Base-by-base conservation (phyloP, 169 alveolate genomes). In the Plasmodium berghei region DNA sequence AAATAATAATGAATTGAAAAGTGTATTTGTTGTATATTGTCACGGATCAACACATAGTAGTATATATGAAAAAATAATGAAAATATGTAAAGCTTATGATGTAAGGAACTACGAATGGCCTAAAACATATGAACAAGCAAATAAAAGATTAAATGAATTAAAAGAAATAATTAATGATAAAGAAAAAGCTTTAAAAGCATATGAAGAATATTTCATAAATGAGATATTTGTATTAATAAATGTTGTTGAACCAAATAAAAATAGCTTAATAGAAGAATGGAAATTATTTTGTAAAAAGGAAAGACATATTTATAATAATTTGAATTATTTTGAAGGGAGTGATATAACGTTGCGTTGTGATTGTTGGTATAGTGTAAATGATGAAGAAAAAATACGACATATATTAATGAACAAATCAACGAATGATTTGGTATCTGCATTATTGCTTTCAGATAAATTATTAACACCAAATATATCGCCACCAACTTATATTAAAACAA, bases 401-500 rank as follows among this genome's bases (percentile, higher is more conserved):
- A 88, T 95, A 20, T 80, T 96, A 52, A 85, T 94, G 52, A 95
- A 94, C 14, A 96, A 95, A 63, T 93, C 93, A 61, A 72, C 92
- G 10, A 91, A 93, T 20, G 96, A 92, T 10, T 56, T 92, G 66
- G 98, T 95, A 2, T 93, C 96, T 20, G 98, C 97, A 4, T 90
- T 95, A 48, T 88, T 96, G 64, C 85, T 95, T 20, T 89, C 96
- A 5, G 97, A 94, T 80, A 93, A 93, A 74, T 91, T 91, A 58
- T 77, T 89, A 22, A 93, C 91, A 63, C 95, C 93, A 22, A 92
- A 88, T 40, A 69, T 92, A 8, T 92, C 93, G 0, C 99, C 99
- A 22, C 99, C 99, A 9, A 98, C 99, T 9, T 97, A 97, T 88
- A 96, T 97, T 75, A 96, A 97, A 93, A 93, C 98, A n/a, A 98